phyloP scores from a whole-genome alignment of 2,329 filamentous ascomycete genomes.

The Lecanicillium sp. region DNA sequence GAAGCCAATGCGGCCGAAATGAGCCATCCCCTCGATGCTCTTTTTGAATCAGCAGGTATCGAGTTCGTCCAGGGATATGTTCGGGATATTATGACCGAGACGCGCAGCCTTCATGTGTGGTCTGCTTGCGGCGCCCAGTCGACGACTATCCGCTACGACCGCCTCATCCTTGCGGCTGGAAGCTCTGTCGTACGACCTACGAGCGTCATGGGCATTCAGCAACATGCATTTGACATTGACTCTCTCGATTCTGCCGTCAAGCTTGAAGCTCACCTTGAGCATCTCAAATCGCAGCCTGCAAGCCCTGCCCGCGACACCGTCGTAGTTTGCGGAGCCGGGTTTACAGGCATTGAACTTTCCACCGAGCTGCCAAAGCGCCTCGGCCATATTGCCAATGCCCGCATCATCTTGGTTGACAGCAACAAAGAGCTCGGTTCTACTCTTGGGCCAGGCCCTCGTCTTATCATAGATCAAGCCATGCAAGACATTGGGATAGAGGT shows the following conservation, averaged over 20 bases:
- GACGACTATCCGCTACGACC: constrained; percentile 21
- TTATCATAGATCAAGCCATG: constrained; percentile 23
- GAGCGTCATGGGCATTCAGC: constrained; percentile 18
- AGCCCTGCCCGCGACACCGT: constrained; percentile 23
- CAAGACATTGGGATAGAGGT: constrained; percentile 19
- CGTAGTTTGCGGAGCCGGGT: constrained; percentile 24
- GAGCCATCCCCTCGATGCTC: constrained; percentile 11
- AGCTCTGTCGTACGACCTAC: constrained; percentile 22
- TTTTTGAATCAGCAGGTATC: constrained; percentile 21
- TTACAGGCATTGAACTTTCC: constrained; percentile 27
- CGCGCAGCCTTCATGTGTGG: constrained; percentile 10
- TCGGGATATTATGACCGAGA: constrained; percentile 10
- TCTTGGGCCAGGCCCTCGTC: constrained; percentile 24
- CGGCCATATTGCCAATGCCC: background rate
- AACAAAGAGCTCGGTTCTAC: constrained; percentile 21
- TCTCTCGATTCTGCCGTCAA: constrained; percentile 16
- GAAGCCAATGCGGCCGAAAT: constrained; percentile 20
- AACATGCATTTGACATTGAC: constrained; percentile 28
- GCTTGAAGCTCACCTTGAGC: constrained; percentile 21
- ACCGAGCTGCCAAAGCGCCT: constrained; percentile 23
- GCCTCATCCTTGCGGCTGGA: constrained; percentile 28
- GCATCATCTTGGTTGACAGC: constrained; percentile 21
- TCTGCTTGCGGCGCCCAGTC: too few relatives aligned
- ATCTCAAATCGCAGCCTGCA: constrained; percentile 14
- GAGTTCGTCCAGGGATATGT: constrained; percentile 17